Base-by-base conservation (phyloP, 257 asterid genomes). In the Linaria vulgaris region DNA sequence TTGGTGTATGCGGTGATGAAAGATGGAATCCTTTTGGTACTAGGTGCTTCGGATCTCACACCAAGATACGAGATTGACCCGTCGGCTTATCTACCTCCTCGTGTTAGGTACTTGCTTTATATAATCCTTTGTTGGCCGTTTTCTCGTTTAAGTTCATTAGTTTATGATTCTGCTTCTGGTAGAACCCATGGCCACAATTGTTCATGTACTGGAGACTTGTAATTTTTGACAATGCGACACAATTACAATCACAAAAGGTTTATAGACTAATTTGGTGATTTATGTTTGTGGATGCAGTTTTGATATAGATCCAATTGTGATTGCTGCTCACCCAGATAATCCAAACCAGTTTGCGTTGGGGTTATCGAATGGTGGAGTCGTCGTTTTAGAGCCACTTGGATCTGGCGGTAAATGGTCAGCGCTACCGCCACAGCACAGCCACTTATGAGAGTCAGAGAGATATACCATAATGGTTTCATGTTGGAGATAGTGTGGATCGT, bases 21-120 rank as follows among this genome's bases (percentile, higher is more conserved):
- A 67, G 88, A 79, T 30, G 91, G 97, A 1, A 78, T 87, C 44
- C 43, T 86, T 9, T 52, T 89, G 50, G 80, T 89, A 56, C 91
- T 89, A 11, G 52, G 55, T 41, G 82, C 85, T 55, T 66, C 75
- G 0, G 88, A 84, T 63, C 84, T 89, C 43, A 13, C 68, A 1
- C 97, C 95, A 47, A 72, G 82, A 69, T 77, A 71, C 64, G 94
- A 84, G 83, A 84, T 86, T 22, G 84, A 82, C 66, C 88, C 91
- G 15, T 84, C 80, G 56, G 81, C 86, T 19, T 86, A 86, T 74
- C 79, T 86, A 58, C 80, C 91, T 0, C 31, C 78, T 51, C 64
- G 37, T 12, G 59, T 75, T 59, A 74, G 87, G 91, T 78, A 77
- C 55, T 39, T 31, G 16, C 13, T 25, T 12, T 23, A n/a, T n/a